phyloP scores from a whole-genome alignment of 1,284 basidiomycete genomes.

The Mycosarcoma mackinlayi region DNA sequence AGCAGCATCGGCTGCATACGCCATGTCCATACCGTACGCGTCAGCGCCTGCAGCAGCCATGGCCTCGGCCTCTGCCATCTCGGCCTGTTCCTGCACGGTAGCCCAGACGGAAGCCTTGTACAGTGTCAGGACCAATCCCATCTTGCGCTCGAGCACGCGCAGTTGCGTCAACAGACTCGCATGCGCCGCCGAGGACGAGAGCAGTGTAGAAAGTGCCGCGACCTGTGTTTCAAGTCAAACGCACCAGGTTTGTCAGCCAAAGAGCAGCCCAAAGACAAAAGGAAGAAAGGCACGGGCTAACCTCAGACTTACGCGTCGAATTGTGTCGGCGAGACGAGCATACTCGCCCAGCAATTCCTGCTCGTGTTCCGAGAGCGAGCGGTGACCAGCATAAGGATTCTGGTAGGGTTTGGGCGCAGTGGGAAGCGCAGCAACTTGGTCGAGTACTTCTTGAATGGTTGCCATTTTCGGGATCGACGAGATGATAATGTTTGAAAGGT shows the following conservation, averaged over 20 bases:
- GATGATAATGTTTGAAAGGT: not conserved
- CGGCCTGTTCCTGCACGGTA: conserved; percentile 85
- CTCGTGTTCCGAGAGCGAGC: conserved; percentile 53
- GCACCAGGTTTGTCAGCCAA: no score
- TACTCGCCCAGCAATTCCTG: conserved; percentile 64
- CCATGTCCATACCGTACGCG: conserved; percentile 30
- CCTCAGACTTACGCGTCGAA: conserved; percentile 60
- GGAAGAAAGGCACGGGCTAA: not conserved
- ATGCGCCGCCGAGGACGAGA: conserved; percentile 76
- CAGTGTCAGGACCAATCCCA: conserved; percentile 80
- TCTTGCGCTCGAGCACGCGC: conserved; percentile 87
- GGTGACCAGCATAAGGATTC: conserved; percentile 64
- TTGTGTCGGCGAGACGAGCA: conserved; percentile 60
- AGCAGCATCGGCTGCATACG: conserved; percentile 5
- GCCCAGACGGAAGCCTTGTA: conserved; percentile 96
- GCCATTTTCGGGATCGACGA: conserved; percentile 23
- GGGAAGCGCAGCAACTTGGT: conserved; percentile 41
- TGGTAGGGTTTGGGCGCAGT: conserved; percentile 35
- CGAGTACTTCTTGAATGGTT: conserved; percentile 43
- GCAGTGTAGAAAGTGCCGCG: conserved; percentile 67
- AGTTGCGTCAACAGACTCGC: conserved; percentile 80
- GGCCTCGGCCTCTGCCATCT: conserved; percentile 70
- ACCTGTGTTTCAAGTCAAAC: no score
- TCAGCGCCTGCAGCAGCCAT: conserved; percentile 38
- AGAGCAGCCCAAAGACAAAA: not conserved